Base-by-base conservation (phyloP, 2,329 filamentous ascomycete species). In the Botrytis fabae region DNA sequence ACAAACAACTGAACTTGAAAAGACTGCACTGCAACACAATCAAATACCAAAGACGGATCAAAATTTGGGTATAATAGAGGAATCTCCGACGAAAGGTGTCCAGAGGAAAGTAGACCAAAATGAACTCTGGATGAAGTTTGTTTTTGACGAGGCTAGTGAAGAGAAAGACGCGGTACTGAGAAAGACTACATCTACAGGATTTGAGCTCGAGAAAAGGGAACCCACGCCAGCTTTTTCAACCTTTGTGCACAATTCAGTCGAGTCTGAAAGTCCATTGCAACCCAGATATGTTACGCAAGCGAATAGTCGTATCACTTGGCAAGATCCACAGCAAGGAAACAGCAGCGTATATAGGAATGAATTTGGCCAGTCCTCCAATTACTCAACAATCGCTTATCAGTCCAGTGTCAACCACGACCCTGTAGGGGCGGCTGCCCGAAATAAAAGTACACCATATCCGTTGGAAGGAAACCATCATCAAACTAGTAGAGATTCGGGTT, bases 111-210 rank as follows among this genome's bases (percentile, higher is more conserved):
- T 46, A 44, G 48, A 71, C 44, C 46, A 18, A 46, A 61, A 71
- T 6, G 48, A 73, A 12, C 61, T 73, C 10, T 73, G 72, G 72
- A 73, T 70, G 68, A 73, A 66, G 9, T 73, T 73, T 60, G 61
- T 73, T 28, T 71, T 73, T 32, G 68, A 62, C 20, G 48, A 64
- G 12, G 28, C 20, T 16, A 35, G 40, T 40, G 51, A 65, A 64
- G 40, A 71, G 4, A 68, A 42, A 32, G 48, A 42, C 4, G 5
- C 32, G 0, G 0, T 32, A 48, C 6, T 18, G 1, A n/a, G 22
- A 46, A 57, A 32, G 28, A 14, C 16, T 38, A 35, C 1, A 32
- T 35, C 32, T 35, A n/a, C 28, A 28, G 14, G 35, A 35, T 12
- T 38, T 40, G n/a, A 38, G n/a, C 18, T 7, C 5, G 44, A 61